phyloP scores from a whole-genome alignment of 805 yeast genomes.

The Ogataea nitratoaversa region DNA sequence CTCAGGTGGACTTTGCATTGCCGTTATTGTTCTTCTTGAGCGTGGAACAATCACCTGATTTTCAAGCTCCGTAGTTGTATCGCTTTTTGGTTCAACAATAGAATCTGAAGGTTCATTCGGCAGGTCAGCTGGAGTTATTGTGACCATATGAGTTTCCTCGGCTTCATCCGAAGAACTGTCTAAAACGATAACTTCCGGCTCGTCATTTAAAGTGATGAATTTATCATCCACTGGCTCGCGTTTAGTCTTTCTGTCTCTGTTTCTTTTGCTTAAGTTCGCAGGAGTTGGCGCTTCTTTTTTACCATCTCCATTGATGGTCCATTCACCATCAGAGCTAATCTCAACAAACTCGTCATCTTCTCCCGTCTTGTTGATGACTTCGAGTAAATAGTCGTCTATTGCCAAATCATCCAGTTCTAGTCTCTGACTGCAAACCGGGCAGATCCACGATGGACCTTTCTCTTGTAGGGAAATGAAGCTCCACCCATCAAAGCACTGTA shows the following conservation, averaged over 20 bases:
- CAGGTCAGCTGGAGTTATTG: too few species aligned
- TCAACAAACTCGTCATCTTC: conserved; percentile 62
- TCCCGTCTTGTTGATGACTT: conserved; percentile 51
- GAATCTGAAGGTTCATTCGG: too few species aligned
- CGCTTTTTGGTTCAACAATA: too few species aligned
- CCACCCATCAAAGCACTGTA: conserved; percentile 83
- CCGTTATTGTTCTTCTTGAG: neutral
- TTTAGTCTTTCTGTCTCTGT: neutral
- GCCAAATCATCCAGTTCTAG: conserved; percentile 57
- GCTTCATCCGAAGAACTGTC: neutral
- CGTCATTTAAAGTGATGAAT: neutral
- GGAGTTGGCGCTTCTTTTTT: conserved; percentile 4
- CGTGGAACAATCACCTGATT: neutral
- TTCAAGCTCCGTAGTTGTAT: neutral
- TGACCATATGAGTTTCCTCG: too few species aligned
- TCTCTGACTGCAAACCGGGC: conserved; percentile 71
- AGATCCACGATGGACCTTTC: conserved; percentile 80
- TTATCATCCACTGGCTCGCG: neutral
- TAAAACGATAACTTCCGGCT: neutral
- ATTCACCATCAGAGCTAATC: conserved; percentile 66
- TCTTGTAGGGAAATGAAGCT: conserved; percentile 71
- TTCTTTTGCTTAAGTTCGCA: neutral
- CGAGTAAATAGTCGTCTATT: conserved; percentile 68
- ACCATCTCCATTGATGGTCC: conserved; percentile 42
- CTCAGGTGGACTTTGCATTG: neutral